Conservation (phyloP, 140 eudicot species). For the Cichorium intybus region DNA sequence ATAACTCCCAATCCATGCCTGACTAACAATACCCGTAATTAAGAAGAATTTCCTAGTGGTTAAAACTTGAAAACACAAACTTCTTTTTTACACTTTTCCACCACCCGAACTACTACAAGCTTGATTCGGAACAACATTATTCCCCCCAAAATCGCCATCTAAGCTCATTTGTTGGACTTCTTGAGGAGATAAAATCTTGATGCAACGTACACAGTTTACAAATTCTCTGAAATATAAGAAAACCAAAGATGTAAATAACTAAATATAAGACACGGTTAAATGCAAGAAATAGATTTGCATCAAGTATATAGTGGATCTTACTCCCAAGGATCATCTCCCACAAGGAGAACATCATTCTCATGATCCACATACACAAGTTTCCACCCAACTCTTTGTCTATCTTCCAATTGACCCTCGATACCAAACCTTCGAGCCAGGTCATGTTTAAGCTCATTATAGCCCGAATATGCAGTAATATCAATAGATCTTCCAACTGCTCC, state of each 20-base stretch:
- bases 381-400: conserved; percentile 83
- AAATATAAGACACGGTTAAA: too few relatives aligned
- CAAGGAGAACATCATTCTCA: conserved; percentile 84
- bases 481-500: conserved; percentile 98
- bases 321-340: conserved; percentile 99
- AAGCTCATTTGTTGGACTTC: conserved; percentile 97
- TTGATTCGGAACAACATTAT: conserved; percentile 60
- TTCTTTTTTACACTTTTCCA: conserved; percentile 54
- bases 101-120: conserved; percentile 94
- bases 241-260: not conserved
- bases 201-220: conserved; percentile 82
- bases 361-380: conserved; percentile 94
- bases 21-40: conserved; percentile 11
- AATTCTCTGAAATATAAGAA: conserved; percentile 69
- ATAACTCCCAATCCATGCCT: conserved; percentile 11
- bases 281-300: too few relatives aligned
- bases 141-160: conserved; percentile 92
- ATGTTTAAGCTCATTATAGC: conserved; percentile 77
- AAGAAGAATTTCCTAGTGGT: conserved; percentile 24
- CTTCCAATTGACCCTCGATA: conserved; percentile 90
- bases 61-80: conserved; percentile 13
- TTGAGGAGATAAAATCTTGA: conserved; percentile 89
- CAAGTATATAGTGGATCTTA: conserved; percentile 38
- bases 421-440: conserved; percentile 95
- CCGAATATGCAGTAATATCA: conserved; percentile 78